Conservation (phyloP, 2,329 filamentous ascomycete genomes). For the Paecilomyces sp. region DNA sequence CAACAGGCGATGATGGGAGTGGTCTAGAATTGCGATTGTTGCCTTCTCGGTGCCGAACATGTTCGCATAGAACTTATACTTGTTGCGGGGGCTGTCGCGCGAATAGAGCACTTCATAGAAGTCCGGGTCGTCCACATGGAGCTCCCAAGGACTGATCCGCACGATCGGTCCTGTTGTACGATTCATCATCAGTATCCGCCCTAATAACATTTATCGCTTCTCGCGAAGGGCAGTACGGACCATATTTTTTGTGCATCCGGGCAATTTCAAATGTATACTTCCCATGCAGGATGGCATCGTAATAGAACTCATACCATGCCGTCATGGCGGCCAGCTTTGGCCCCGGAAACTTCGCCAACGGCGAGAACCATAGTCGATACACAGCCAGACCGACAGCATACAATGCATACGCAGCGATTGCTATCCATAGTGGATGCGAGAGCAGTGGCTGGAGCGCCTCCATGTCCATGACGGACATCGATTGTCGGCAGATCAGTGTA, state of each 20-base stretch:
- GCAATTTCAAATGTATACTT: constrained; percentile 16
- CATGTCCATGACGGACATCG: not conserved
- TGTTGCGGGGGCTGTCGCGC: constrained; percentile 22
- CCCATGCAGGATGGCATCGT: constrained; percentile 15
- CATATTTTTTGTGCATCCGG: constrained; percentile 19
- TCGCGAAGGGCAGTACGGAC: constrained; percentile 5
- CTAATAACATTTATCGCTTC: not conserved
- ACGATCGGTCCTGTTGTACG: constrained; percentile 23
- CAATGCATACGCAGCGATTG: not conserved
- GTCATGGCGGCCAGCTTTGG: constrained; percentile 23
- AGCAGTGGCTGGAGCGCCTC: not conserved
- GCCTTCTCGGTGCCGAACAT: constrained; percentile 21
- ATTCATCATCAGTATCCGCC: not conserved
- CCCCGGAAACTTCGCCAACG: constrained; percentile 23
- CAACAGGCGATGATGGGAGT: constrained; percentile 23
- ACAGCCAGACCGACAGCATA: not conserved
- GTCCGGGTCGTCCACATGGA: constrained; percentile 24
- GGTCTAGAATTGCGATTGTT: constrained; percentile 24
- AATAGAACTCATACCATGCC: constrained; percentile 21
- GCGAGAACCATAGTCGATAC: constrained; percentile 18
- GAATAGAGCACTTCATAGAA: constrained; percentile 24
- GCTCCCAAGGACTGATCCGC: constrained; percentile 23
- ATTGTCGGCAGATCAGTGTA: not conserved
- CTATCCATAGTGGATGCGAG: not conserved
- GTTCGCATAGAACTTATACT: constrained; percentile 19